Evolutionary conservation across 2,329 filamentous ascomycete species (phyloP).

Genomic region (Colletotrichum costaricense): DNA sequence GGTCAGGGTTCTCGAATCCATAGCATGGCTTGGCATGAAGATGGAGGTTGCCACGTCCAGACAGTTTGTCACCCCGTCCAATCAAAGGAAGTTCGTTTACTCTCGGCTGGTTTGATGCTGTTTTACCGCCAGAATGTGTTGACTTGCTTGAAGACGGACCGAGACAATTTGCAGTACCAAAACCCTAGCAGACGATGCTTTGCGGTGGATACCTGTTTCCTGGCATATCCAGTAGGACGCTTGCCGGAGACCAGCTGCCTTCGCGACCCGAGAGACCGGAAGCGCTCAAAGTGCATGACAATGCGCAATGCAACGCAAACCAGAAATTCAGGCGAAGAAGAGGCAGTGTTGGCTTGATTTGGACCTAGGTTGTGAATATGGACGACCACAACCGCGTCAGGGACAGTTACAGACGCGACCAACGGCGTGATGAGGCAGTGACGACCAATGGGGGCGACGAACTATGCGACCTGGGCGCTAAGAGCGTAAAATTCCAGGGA

Average conservation of each 20-base stretch:
- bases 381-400: conserved; percentile 22
- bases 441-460: conserved; percentile 30
- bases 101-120: conserved; percentile 11
- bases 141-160: neutral
- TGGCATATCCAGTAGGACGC: conserved; percentile 2
- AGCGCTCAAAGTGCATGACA: conserved; percentile 44
- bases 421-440: conserved; percentile 17
- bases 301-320: conserved; percentile 23
- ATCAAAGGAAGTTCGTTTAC: neutral
- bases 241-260: neutral
- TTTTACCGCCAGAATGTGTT: conserved; percentile 11
- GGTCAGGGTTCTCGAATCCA: neutral
- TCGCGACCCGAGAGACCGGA: conserved; percentile 43
- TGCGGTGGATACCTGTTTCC: conserved; percentile 2
- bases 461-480: conserved; percentile 34
- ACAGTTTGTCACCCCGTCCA: neutral
- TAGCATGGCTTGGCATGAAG: conserved; percentile 7
- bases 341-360: conserved; percentile 12
- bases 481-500: conserved; percentile 11
- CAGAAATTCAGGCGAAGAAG: neutral
- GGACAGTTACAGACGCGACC: conserved; percentile 28
- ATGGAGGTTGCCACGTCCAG: neutral
- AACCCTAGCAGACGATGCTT: neutral
- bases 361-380: neutral
- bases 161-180: neutral